These are phyloP conservation scores for Neurospora africana DNA, from an alignment of 495 filamentous ascomycete species.

Conservation along the genomic window DNA sequence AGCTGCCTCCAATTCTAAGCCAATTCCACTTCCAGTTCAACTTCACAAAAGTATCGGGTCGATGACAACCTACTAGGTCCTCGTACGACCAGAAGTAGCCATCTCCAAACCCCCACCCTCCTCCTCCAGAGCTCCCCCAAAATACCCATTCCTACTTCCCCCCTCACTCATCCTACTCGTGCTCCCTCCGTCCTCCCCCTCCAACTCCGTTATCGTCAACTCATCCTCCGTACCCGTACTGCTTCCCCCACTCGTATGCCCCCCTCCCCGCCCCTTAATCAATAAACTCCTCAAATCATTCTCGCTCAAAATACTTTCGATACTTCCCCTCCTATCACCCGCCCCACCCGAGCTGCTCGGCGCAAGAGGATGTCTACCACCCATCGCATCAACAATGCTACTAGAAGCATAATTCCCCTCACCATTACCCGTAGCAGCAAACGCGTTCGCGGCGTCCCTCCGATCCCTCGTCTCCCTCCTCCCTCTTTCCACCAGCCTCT, in stretches of 20 bases:
- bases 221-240: conserved; percentile 12
- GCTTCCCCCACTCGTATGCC: neutral
- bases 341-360: neutral
- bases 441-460: conserved; percentile 10
- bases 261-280: neutral
- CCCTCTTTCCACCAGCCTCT: conserved; percentile 67
- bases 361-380: neutral
- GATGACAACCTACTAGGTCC: neutral
- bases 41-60: neutral
- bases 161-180: neutral
- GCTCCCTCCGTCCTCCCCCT: conserved; percentile 4
- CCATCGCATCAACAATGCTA: neutral
- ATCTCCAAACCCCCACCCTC: neutral
- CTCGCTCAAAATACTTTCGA: conserved; percentile 20
- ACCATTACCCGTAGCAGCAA: neutral
- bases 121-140: neutral
- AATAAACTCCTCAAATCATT: conserved; percentile 16
- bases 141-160: neutral
- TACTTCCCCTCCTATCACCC: conserved; percentile 13
- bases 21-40: neutral
- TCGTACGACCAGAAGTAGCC: neutral
- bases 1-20: neutral
- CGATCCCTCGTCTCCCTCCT: conserved; percentile 49
- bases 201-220: conserved; percentile 12
- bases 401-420: neutral